Conservation (phyloP, 768 basidiomycete genomes). For the Tulasnella sp. region DNA sequence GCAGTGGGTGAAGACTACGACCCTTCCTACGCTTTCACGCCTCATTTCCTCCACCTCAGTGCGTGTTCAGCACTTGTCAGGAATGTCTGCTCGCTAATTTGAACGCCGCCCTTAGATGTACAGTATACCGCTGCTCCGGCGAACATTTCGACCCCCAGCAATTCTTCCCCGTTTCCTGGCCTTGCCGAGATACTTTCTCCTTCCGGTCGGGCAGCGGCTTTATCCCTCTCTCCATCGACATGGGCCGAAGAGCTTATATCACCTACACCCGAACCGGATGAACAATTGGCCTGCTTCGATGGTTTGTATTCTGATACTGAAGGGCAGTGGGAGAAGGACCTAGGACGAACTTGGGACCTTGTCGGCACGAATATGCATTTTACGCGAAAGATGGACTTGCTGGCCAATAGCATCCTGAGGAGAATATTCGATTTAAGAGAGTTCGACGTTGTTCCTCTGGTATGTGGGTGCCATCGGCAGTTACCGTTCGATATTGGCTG, state of each 20-base stretch:
- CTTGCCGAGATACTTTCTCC: background rate
- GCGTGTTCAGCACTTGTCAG: background rate
- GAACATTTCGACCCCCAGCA: background rate
- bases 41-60: conserved; percentile 1
- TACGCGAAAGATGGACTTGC: background rate
- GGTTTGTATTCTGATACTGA: conserved; percentile 27
- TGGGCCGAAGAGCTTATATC: background rate
- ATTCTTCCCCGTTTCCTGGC: background rate
- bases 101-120: background rate
- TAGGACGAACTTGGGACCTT: conserved; percentile 31
- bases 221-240: background rate
- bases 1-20: background rate
- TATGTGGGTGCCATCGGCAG: background rate
- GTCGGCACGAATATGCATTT: conserved; percentile 27
- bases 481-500: background rate
- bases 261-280: conserved; percentile 29
- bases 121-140: background rate
- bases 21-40: background rate
- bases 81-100: background rate
- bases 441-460: conserved; percentile 5
- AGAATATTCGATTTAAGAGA: background rate
- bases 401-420: background rate
- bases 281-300: conserved; percentile 33
- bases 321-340: conserved; percentile 34
- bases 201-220: background rate